Conservation (phyloP, 805 yeast species). For the Priceomyces fermenticarens region DNA sequence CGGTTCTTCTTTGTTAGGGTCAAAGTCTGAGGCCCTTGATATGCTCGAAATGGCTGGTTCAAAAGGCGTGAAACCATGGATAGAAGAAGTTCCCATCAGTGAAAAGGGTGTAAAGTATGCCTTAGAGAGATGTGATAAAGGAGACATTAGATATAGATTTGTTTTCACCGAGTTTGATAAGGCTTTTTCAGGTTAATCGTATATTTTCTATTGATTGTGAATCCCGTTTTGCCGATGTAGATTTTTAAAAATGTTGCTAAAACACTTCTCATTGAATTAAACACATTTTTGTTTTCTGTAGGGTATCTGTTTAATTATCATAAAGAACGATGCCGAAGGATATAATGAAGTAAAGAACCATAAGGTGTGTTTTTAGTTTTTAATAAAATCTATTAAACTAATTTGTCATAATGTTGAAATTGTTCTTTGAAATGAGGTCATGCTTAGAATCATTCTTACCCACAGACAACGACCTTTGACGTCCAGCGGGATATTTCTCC, state of each 20-base stretch:
- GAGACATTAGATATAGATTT: conserved; percentile 49
- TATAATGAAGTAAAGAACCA: too few species aligned
- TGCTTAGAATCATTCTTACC: conserved; percentile 37
- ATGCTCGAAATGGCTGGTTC: conserved; percentile 39
- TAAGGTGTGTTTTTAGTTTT: too few species aligned
- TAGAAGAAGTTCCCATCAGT: conserved; percentile 33
- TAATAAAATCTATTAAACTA: too few species aligned
- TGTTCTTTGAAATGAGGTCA: conserved; percentile 30
- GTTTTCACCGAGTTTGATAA: conserved; percentile 56
- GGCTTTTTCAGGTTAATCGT: conserved; percentile 22
- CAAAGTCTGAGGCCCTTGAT: conserved; percentile 30
- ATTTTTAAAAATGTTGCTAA: too few species aligned
- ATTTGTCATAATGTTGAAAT: conserved; percentile 22
- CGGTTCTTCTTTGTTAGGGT: conserved; percentile 33
- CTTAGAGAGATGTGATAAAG: conserved; percentile 29
- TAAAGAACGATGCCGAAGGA: too few species aligned
- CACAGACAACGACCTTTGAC: conserved; percentile 35
- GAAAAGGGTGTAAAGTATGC: conserved; percentile 33
- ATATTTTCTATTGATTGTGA: too few species aligned
- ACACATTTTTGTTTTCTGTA: too few species aligned
- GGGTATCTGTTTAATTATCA: too few species aligned
- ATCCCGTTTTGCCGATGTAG: too few species aligned
- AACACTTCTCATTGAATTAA: too few species aligned
- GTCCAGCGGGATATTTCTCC: conserved; percentile 3
- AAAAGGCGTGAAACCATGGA: conserved; percentile 32